Evolutionary conservation across 129 eudicot genomes (phyloP).

Genomic region (Saussurea involucrata): DNA sequence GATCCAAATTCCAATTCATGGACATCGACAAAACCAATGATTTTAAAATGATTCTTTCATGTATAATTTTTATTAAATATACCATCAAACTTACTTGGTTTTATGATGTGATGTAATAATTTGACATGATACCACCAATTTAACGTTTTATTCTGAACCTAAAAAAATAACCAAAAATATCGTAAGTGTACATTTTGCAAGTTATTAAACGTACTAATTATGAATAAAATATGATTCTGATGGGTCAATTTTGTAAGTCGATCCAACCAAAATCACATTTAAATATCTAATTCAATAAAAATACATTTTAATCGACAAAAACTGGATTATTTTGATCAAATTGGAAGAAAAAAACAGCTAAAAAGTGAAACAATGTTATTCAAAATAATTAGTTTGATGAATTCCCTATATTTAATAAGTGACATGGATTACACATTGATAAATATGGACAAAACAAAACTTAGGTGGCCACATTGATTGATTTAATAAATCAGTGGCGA

Average conservation of each 20-base stretch:
- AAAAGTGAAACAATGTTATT: too few species aligned
- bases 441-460: background rate
- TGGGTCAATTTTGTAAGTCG: too few species aligned
- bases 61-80: background rate
- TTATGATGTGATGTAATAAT: background rate
- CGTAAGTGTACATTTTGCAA: too few species aligned
- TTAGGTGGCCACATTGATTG: slow-evolving; percentile 5
- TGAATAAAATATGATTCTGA: too few species aligned
- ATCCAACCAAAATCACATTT: too few species aligned
- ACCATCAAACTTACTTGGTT: background rate
- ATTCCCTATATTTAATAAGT: background rate
- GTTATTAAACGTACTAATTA: too few species aligned
- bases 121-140: background rate
- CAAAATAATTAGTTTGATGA: too few species aligned
- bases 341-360: too few species aligned
- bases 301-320: too few species aligned
- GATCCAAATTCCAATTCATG: background rate
- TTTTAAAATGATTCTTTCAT: background rate
- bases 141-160: background rate
- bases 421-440: background rate
- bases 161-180: too few species aligned
- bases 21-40: background rate
- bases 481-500: background rate
- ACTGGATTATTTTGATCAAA: too few species aligned
- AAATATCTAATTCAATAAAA: too few species aligned